These are phyloP conservation scores for Stemphylium vesicarium DNA, from an alignment of 2,329 filamentous ascomycete species.

Conservation along the genomic window DNA sequence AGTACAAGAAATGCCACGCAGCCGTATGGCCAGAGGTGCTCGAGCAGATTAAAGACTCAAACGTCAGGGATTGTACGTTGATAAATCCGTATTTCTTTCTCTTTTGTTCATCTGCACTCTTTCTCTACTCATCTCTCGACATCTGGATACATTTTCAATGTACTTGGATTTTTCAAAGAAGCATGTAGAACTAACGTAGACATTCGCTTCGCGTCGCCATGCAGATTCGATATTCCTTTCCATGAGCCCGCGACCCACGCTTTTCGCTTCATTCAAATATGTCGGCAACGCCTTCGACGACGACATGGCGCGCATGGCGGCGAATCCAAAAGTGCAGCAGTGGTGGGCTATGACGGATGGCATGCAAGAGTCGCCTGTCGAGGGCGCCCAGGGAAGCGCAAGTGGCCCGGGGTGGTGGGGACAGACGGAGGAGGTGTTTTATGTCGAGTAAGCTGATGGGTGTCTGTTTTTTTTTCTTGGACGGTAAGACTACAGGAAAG, in stretches of 20 bases:
- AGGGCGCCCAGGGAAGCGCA: slow-evolving; percentile 51
- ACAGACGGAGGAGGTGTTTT: slow-evolving; percentile 72
- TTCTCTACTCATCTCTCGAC: neutral
- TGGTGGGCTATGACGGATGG: slow-evolving; percentile 85
- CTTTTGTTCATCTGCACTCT: slow-evolving; percentile 33
- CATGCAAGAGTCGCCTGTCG: slow-evolving; percentile 68
- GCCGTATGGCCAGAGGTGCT: slow-evolving; percentile 80
- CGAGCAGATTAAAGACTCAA: slow-evolving; percentile 75
- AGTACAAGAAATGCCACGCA: slow-evolving; percentile 77
- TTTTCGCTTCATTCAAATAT: slow-evolving; percentile 82
- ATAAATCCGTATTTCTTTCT: slow-evolving; percentile 27
- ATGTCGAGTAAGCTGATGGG: slow-evolving; percentile 45
- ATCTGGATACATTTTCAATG: neutral
- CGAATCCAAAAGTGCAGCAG: slow-evolving; percentile 73
- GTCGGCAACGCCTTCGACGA: slow-evolving; percentile 73
- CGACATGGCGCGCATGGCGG: slow-evolving; percentile 78
- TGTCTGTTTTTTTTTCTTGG: too few species aligned
- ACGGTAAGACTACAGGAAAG: too few species aligned
- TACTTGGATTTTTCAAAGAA: neutral
- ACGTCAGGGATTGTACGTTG: slow-evolving; percentile 68
- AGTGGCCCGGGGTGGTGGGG: slow-evolving; percentile 67
- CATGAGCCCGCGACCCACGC: slow-evolving; percentile 60
- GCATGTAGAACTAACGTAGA: neutral
- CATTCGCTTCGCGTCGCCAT: too few species aligned
- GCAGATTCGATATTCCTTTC: slow-evolving; percentile 74